Evolutionary conservation across 768 basidiomycete genomes (phyloP), one percentile per base, ranked within the genome.

Genomic region (Amanita exitialis): DNA sequence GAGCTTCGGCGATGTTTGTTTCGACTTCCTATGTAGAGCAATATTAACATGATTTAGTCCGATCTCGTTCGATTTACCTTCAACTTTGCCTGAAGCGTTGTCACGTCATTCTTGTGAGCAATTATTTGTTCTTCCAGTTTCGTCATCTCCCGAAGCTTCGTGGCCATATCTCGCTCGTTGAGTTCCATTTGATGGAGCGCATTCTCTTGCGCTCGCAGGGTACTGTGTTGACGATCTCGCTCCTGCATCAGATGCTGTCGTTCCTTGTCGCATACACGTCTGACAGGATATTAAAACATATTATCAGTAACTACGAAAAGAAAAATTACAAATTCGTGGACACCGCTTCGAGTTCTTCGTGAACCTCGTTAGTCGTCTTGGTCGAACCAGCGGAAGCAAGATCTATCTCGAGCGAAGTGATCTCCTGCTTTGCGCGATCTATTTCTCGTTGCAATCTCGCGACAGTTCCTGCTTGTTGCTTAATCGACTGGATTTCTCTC

Each of bases 281-380:
- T 90, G 56, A 36, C 42, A 51, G 21, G 9, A 47, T 20, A 38
- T 21, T 36, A 4, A 35, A 16, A 15, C 32, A 44, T 18, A 21
- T 49, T n/a, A 36, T 20, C 2, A 30, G 41, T 38, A 39, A 39
- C 30, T 9, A 25, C 27, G 16, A 52, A 23, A 46, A 28, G 20
- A 23, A 20, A 39, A 65, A 80, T 61, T 58, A 95, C 93, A 91
- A 71, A 54, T 84, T 73, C 13, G 67, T 69, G 1, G 75, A 71
- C 20, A 94, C 62, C 1, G 68, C 66, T 49, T 86, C 80, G 5
- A 96, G 70, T 60, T 96, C 84, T 21, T 58, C 67, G 63, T 97
- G 87, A 13, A 97, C 84, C 43, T 94, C 92, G 42, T 91, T 88
- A 0, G 79, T 77, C 1, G 93, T 92, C 65, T 82, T 89, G 12